phyloP scores from a whole-genome alignment of 768 basidiomycete species.

The Tephrocybe sp. region DNA sequence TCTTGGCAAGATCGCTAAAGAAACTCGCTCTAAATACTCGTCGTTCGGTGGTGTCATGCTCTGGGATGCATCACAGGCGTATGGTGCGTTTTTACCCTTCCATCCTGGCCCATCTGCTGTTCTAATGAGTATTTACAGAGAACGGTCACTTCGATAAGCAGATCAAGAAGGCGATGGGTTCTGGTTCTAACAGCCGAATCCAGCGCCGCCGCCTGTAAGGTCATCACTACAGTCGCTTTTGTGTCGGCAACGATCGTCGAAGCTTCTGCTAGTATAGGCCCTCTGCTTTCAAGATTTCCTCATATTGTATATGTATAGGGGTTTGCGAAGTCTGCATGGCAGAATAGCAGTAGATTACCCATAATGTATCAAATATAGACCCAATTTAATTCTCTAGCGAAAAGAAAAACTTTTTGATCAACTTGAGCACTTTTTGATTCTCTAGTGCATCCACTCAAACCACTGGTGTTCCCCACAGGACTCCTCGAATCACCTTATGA shows the following conservation, averaged over 20 bases:
- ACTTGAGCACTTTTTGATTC: background rate
- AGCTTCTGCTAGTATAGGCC: background rate
- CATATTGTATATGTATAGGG: conserved; percentile 12
- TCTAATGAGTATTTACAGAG: conserved; percentile 13
- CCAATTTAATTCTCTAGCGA: background rate
- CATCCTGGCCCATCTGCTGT: background rate
- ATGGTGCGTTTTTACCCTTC: conserved; percentile 28
- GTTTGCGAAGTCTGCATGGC: background rate
- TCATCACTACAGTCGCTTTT: conserved; percentile 3
- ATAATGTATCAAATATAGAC: background rate
- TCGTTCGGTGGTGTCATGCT: conserved; percentile 56
- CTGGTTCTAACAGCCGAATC: conserved; percentile 13
- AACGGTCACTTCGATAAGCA: conserved; percentile 42
- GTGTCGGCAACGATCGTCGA: background rate
- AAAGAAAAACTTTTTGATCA: background rate
- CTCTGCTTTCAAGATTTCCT: conserved; percentile 11
- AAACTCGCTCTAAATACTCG: conserved; percentile 44
- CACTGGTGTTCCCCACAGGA: conserved; percentile 5
- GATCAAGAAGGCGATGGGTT: conserved; percentile 39
- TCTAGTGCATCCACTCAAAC: conserved; percentile 13
- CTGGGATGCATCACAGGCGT: conserved; percentile 43
- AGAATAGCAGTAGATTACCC: background rate
- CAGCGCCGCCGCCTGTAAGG: conserved; percentile 4
- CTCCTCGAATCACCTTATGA: conserved; percentile 7
- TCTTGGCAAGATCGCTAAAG: conserved; percentile 37